phyloP scores from a whole-genome alignment of 1,284 basidiomycete species.

The Leccinum holopus region DNA sequence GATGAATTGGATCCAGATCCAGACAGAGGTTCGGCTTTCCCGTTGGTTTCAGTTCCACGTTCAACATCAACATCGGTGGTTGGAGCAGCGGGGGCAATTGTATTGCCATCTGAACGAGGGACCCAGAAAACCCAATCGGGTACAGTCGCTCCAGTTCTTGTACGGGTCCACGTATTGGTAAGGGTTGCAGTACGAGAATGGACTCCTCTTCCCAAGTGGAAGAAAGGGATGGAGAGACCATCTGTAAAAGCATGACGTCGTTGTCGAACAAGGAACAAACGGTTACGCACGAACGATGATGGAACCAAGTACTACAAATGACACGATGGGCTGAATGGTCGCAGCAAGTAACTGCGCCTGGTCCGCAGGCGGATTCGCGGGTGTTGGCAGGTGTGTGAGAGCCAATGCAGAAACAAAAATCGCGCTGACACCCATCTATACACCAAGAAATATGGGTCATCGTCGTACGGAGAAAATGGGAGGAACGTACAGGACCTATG shows the following conservation, averaged over 20 bases:
- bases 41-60: constrained; percentile 13
- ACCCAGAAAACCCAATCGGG: constrained; percentile 55
- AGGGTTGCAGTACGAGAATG: constrained; percentile 52
- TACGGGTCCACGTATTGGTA: constrained; percentile 36
- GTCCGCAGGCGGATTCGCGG: constrained; percentile 55
- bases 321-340: constrained; percentile 75
- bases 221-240: constrained; percentile 87
- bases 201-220: constrained; percentile 68
- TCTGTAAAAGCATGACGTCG: constrained; percentile 43
- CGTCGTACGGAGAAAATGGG: background rate
- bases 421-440: constrained; percentile 77
- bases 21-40: background rate
- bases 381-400: constrained; percentile 60
- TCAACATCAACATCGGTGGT: constrained; percentile 26
- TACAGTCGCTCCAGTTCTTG: constrained; percentile 23
- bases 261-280: background rate
- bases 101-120: constrained; percentile 30
- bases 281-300: constrained; percentile 69
- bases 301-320: constrained; percentile 82
- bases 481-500: constrained; percentile 53
- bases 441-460: background rate
- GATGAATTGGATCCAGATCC: background rate
- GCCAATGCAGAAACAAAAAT: constrained; percentile 85
- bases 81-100: background rate
- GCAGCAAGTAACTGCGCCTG: constrained; percentile 72